These are phyloP conservation scores for Cutaneotrichosporon dermatis DNA, from an alignment of 1,284 basidiomycete genomes.

Conservation along the genomic window DNA sequence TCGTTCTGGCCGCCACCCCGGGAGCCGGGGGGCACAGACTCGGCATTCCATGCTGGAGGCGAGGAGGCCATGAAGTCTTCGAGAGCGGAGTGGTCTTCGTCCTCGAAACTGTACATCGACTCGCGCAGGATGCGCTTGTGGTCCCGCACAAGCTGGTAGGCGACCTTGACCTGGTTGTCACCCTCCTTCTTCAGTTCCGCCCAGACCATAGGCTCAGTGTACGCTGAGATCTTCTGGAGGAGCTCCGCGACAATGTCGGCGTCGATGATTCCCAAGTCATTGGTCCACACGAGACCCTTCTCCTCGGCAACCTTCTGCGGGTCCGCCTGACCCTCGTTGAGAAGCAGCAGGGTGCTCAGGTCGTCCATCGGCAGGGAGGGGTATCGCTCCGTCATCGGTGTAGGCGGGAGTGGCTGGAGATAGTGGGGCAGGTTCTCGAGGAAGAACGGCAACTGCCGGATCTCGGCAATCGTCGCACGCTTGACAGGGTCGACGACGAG, in stretches of 20 bases:
- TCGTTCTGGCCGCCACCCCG: constrained; percentile 3
- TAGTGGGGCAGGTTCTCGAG: constrained; percentile 78
- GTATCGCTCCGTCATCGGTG: constrained; percentile 55
- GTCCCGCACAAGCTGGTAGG: constrained; percentile 88
- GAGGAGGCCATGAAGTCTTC: constrained; percentile 53
- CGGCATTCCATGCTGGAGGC: constrained; percentile 54
- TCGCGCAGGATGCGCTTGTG: constrained; percentile 81
- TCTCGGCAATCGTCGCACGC: constrained; percentile 84
- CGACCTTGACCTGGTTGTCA: constrained; percentile 94
- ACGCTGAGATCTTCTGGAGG: constrained; percentile 66
- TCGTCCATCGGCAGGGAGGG: constrained; percentile 44
- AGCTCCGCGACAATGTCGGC: constrained; percentile 83
- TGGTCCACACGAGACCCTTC: constrained; percentile 48
- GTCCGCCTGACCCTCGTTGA: constrained; percentile 44
- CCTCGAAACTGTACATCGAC: constrained; percentile 41
- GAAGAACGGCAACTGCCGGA: constrained; percentile 83
- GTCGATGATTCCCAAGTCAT: constrained; percentile 76
- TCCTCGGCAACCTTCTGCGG: constrained; percentile 43
- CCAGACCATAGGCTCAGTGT: constrained; percentile 79
- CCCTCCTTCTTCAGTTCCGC: constrained; percentile 75
- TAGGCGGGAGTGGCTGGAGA: constrained; percentile 74
- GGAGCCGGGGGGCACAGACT: constrained; percentile 27
- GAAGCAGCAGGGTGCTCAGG: constrained; percentile 36
- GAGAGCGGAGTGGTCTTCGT: constrained; percentile 49
- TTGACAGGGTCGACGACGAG: constrained; percentile 86